phyloP scores from a whole-genome alignment of 1,284 basidiomycete species.

The Heliocybe sulcata region DNA sequence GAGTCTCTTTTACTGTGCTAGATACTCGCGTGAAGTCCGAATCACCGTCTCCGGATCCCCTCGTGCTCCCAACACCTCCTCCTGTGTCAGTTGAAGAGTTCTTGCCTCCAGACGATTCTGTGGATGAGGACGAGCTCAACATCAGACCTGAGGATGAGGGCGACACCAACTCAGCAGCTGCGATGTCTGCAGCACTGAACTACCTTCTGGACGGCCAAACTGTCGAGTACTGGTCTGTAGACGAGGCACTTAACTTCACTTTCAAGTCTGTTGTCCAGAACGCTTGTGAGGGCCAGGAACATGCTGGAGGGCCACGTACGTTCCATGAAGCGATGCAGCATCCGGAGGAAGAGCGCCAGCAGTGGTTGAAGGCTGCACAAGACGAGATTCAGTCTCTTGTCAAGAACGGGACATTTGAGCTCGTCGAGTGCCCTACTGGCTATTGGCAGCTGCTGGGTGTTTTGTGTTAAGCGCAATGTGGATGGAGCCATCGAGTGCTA shows the following conservation, averaged over 20 bases:
- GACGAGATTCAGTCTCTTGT: background rate
- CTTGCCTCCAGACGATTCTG: too few relatives aligned
- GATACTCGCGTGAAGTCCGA: too few relatives aligned
- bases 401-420: conserved; percentile 5
- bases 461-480: conserved; percentile 10
- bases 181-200: too few relatives aligned
- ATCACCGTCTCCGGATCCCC: too few relatives aligned
- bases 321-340: background rate
- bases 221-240: background rate
- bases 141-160: too few relatives aligned
- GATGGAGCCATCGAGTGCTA: conserved; percentile 23
- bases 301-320: background rate
- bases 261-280: background rate
- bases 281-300: background rate
- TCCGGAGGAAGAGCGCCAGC: background rate
- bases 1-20: too few relatives aligned
- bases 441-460: conserved; percentile 11
- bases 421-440: conserved; percentile 9
- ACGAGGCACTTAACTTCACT: background rate
- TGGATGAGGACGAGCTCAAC: too few relatives aligned
- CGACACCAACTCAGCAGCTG: too few relatives aligned
- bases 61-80: too few relatives aligned
- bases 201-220: background rate
- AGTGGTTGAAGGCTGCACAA: conserved; percentile 4
- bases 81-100: too few relatives aligned